These are phyloP conservation scores for Hemileia vastatrix DNA, from an alignment of 1,284 basidiomycete species.

Conservation along the genomic window DNA sequence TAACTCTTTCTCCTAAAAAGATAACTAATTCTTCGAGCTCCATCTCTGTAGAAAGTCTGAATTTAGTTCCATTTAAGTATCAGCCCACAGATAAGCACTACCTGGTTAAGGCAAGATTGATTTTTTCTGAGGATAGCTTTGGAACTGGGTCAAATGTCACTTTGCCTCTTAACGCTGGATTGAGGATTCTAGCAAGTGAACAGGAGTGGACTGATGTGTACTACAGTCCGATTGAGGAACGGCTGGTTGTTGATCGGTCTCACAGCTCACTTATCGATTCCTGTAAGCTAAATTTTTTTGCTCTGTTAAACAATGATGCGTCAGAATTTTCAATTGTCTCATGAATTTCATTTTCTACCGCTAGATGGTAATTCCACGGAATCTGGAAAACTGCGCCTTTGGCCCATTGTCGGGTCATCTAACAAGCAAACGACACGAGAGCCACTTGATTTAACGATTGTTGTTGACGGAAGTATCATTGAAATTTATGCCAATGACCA, in stretches of 20 bases:
- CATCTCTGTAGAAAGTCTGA: not conserved
- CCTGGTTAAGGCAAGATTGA: too few species aligned
- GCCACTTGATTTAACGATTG: slow-evolving; percentile 31
- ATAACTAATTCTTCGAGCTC: too few species aligned
- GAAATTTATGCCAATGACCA: slow-evolving; percentile 42
- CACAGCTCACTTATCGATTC: slow-evolving; percentile 25
- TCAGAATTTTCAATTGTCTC: not conserved
- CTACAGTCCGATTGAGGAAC: slow-evolving; percentile 25
- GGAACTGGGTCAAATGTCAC: too few species aligned
- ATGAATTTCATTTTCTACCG: not conserved
- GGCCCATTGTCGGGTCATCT: slow-evolving; percentile 19
- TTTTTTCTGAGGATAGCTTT: too few species aligned
- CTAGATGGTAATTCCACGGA: slow-evolving; percentile 28
- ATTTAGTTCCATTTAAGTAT: slow-evolving; percentile 21
- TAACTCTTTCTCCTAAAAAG: too few species aligned
- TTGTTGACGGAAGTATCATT: slow-evolving; percentile 40
- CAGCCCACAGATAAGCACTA: slow-evolving; percentile 29
- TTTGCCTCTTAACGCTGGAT: slow-evolving; percentile 22
- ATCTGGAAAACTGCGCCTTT: slow-evolving; percentile 29
- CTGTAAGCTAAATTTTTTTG: slow-evolving; percentile 25
- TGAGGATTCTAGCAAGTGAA: slow-evolving; percentile 29
- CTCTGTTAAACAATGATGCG: not conserved
- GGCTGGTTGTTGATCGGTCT: slow-evolving; percentile 25
- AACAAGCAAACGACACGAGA: slow-evolving; percentile 3
- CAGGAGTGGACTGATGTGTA: slow-evolving; percentile 32